phyloP scores from a whole-genome alignment of 202 grass and related monocot species.

The Brachypodium distachyon region DNA sequence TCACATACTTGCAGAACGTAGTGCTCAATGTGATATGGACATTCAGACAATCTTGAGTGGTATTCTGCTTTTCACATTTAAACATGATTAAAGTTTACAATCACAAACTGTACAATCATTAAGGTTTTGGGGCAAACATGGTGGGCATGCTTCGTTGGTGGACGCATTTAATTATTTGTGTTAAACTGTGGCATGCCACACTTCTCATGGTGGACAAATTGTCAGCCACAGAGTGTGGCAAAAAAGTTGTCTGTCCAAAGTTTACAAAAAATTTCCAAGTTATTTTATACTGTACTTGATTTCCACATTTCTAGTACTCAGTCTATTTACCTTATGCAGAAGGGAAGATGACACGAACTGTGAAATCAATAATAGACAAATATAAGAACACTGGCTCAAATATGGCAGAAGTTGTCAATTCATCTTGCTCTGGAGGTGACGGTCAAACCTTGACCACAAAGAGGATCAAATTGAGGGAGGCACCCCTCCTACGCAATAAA shows the following conservation, averaged over 20 bases:
- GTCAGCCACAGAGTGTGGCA: background rate
- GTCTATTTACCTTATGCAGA: background rate
- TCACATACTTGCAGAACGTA: too few relatives aligned
- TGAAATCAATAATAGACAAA: background rate
- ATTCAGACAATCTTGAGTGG: too few relatives aligned
- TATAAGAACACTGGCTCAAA: too few relatives aligned
- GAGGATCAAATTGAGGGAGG: conserved; percentile 44
- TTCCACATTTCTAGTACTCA: background rate
- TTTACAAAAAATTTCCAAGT: background rate
- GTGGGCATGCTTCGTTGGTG: too few relatives aligned
- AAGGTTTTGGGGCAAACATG: too few relatives aligned
- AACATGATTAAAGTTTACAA: too few relatives aligned
- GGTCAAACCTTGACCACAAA: conserved; percentile 25
- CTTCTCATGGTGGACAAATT: background rate
- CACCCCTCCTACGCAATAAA: conserved; percentile 21
- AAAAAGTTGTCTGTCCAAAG: background rate
- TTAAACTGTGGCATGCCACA: background rate
- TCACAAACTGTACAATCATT: too few relatives aligned
- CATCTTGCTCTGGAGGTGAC: conserved; percentile 15
- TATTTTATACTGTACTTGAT: background rate
- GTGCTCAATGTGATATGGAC: too few relatives aligned
- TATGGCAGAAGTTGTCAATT: too few relatives aligned
- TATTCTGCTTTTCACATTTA: too few relatives aligned
- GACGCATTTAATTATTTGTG: background rate
- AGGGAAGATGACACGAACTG: background rate